Base-by-base conservation (phyloP, 2,329 filamentous ascomycete species). In the Pseudopithomyces chartarum region DNA sequence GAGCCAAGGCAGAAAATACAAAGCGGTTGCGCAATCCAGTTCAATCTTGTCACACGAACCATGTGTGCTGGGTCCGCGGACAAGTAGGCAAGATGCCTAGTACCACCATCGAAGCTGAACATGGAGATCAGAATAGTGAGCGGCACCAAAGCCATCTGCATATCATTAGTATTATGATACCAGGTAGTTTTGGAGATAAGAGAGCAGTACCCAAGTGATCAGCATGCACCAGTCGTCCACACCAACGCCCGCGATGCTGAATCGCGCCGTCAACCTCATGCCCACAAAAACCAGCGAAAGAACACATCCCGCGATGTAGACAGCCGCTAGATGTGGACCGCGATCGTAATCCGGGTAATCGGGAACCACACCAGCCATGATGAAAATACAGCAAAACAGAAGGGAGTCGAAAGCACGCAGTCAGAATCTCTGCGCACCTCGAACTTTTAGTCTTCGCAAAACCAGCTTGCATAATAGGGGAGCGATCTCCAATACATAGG, bases 201-300 rank as follows among this genome's bases (percentile, higher is more conserved):
- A 29, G 40, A 40, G 47, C 54, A 33, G 51, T 62, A 65, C 64
- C 60, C 59, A 61, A 42, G 62, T 63, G 34, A 58, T 23, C 23
- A 65, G 40, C 64, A 67, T 67, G 44, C 42, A 53, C 61, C 61
- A 65, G 40, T 67, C 64, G 47, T 67, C 64, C 32, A 63, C 57
- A 17, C 61, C 61, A 13, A 67, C 59, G 49, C 58, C 58, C 2
- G 60, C 58, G 40, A 67, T 63, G 34, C 58, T 63, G 47, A 57
- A 62, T 6, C 64, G 45, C n/a, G 64, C 61, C 20, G 49, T 63
- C 20, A 67, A 43, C 33, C 64, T 36, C 56, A 57, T 57, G 34
- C 45, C 59, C 4, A 67, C 63, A 29, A 67, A 60, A 20, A 67
- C 40, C 23, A 62, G 56, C 11, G 59, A 51, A 10, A 67, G 19